phyloP scores from a whole-genome alignment of 768 basidiomycete species.

The Rhodotorula graminis region DNA sequence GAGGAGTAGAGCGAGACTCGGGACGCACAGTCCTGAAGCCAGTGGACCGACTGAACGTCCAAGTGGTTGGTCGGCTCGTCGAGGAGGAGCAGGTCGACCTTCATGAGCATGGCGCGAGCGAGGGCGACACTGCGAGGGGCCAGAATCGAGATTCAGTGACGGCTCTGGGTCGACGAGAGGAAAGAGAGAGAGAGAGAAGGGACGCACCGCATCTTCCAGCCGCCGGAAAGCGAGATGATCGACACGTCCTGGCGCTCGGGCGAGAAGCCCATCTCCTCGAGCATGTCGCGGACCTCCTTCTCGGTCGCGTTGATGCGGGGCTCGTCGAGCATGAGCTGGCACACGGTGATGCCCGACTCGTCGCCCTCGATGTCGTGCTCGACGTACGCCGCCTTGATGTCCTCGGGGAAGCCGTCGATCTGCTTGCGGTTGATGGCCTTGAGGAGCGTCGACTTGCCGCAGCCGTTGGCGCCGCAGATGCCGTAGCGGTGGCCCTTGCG shows the following conservation, averaged over 20 bases:
- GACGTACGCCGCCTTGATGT: slow-evolving; percentile 89
- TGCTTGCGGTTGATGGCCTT: slow-evolving; percentile 91
- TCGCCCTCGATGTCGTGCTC: slow-evolving; percentile 71
- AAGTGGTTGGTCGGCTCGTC: slow-evolving; percentile 57
- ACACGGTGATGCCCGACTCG: slow-evolving; percentile 41
- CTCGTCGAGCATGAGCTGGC: slow-evolving; percentile 50
- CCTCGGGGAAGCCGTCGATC: slow-evolving; percentile 82
- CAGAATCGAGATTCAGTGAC: slow-evolving; percentile 3
- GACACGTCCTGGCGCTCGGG: slow-evolving; percentile 73
- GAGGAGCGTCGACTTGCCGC: slow-evolving; percentile 93
- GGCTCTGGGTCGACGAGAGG: no score
- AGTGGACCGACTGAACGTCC: slow-evolving; percentile 68
- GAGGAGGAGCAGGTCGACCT: slow-evolving; percentile 57
- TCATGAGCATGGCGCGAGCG: slow-evolving; percentile 92
- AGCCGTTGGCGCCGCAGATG: slow-evolving; percentile 91
- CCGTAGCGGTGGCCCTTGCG: slow-evolving; percentile 84
- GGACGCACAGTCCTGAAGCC: slow-evolving; percentile 70
- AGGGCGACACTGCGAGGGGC: slow-evolving; percentile 60
- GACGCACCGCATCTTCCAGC: slow-evolving; percentile 89
- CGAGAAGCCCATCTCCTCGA: slow-evolving; percentile 85
- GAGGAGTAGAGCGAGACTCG: background rate
- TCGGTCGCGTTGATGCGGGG: slow-evolving; percentile 73
- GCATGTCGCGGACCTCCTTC: slow-evolving; percentile 69
- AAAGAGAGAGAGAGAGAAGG: background rate
- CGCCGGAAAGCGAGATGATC: slow-evolving; percentile 87